Conservation (phyloP, 495 filamentous ascomycete genomes). For the Aspergillus wentii region DNA sequence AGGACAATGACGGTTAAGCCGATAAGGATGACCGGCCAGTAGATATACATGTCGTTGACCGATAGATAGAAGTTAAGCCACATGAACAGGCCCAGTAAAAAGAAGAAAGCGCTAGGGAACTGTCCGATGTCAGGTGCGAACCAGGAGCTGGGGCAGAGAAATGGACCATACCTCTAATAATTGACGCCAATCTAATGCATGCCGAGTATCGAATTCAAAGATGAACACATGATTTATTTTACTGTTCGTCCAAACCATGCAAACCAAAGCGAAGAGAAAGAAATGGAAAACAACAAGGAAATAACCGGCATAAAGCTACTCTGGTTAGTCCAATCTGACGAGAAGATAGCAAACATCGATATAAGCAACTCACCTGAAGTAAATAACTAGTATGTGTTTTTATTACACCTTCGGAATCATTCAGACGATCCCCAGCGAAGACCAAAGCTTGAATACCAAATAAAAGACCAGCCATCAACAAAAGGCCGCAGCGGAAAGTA, state of each 20-base stretch:
- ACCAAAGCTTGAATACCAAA: conserved; percentile 73
- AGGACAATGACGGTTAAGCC: conserved; percentile 58
- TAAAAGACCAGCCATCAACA: conserved; percentile 67
- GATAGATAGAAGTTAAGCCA: conserved; percentile 88
- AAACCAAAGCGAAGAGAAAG: conserved; percentile 71
- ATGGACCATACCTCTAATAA: conserved; percentile 57
- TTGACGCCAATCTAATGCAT: conserved; percentile 84
- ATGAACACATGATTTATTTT: conserved; percentile 96
- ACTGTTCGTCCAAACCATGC: conserved; percentile 70
- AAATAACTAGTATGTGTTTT: conserved; percentile 64
- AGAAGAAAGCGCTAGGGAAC: conserved; percentile 72
- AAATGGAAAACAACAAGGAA: conserved; percentile 72
- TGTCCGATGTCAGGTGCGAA: conserved; percentile 19
- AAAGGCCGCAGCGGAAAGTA: conserved; percentile 75
- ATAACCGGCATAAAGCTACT: conserved; percentile 79
- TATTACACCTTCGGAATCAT: conserved; percentile 39
- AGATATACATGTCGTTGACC: conserved; percentile 66
- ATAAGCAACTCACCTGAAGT: conserved; percentile 50
- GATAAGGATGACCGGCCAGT: conserved; percentile 84
- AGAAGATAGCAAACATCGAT: too few species aligned
- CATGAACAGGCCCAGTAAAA: conserved; percentile 71
- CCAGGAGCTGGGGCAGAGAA: neutral
- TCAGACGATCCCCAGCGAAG: conserved; percentile 53
- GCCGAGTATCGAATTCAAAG: conserved; percentile 87
- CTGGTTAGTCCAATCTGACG: conserved; percentile 19